These are phyloP conservation scores for Cinnamomum micranthum DNA, from an alignment of 164 flowering plant species.

Conservation along the genomic window DNA sequence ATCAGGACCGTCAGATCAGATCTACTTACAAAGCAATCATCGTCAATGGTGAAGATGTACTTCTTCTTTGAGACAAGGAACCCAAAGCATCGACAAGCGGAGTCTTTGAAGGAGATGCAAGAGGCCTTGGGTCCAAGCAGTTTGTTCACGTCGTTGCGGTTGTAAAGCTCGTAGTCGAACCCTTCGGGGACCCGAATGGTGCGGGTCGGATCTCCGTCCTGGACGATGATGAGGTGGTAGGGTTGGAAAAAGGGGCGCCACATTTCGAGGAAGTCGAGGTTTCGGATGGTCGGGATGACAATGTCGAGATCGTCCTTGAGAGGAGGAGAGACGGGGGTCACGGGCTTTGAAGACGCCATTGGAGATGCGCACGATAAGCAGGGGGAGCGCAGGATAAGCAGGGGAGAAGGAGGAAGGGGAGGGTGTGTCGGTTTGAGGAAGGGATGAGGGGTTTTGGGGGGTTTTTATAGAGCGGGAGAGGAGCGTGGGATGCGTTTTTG, in stretches of 20 bases:
- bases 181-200: constrained; percentile 71
- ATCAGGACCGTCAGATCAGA: too few species aligned
- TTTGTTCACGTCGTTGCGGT: constrained; percentile 66
- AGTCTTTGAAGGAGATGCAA: constrained; percentile 89
- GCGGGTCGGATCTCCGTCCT: constrained; percentile 81
- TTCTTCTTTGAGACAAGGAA: constrained; percentile 89
- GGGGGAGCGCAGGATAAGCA: neutral
- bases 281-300: constrained; percentile 80
- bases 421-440: constrained; percentile 8
- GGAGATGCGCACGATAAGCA: neutral
- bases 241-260: constrained; percentile 84
- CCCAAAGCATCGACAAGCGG: constrained; percentile 88
- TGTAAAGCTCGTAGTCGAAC: constrained; percentile 80
- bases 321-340: constrained; percentile 24
- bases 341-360: constrained; percentile 13
- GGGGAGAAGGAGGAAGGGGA: neutral
- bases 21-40: constrained; percentile 79
- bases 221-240: constrained; percentile 83
- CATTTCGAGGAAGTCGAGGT: constrained; percentile 84
- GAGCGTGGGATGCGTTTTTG: too few species aligned
- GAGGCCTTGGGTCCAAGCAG: constrained; percentile 73
- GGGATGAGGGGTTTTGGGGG: constrained; percentile 1
- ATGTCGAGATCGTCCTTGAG: constrained; percentile 79
- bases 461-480: neutral
- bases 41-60: constrained; percentile 83